Conservation (phyloP, 345 rosid genomes). For the Citrus maxima region DNA sequence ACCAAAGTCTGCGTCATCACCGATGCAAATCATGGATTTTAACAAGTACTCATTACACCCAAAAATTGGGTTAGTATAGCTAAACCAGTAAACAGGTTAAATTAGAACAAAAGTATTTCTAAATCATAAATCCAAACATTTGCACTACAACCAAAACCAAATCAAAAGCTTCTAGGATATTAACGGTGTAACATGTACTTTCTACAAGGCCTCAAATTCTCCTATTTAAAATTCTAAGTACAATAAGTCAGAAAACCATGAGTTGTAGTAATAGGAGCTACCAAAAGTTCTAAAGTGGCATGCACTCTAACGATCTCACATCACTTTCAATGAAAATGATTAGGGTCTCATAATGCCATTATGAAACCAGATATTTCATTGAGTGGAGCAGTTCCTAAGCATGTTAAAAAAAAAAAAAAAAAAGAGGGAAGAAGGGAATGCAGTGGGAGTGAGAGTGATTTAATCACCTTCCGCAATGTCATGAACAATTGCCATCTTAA, state of each 20-base stretch:
- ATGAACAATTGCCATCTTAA: conserved; percentile 95
- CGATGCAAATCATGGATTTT: not conserved
- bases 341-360: not conserved
- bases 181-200: not conserved
- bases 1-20: not conserved
- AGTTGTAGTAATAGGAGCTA: not conserved
- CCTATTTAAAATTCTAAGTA: not conserved
- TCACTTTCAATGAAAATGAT: not conserved
- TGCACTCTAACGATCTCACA: not conserved
- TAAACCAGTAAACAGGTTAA: not conserved
- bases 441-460: not conserved
- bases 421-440: not conserved
- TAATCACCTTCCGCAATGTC: conserved; percentile 85
- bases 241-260: not conserved
- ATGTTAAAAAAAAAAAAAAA: not conserved
- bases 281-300: not conserved
- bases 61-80: not conserved
- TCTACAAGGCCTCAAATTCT: not conserved
- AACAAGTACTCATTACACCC: not conserved
- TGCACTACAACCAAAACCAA: not conserved
- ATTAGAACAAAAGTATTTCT: not conserved
- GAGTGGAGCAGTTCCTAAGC: not conserved
- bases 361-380: not conserved
- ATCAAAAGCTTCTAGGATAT: not conserved
- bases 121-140: not conserved